A percentile compares a stretch with the other conserved stretches of the same genome.
Conservation (phyloP, 371 early-diverging fungal genomes). For the Mortierella sp. region DNA sequence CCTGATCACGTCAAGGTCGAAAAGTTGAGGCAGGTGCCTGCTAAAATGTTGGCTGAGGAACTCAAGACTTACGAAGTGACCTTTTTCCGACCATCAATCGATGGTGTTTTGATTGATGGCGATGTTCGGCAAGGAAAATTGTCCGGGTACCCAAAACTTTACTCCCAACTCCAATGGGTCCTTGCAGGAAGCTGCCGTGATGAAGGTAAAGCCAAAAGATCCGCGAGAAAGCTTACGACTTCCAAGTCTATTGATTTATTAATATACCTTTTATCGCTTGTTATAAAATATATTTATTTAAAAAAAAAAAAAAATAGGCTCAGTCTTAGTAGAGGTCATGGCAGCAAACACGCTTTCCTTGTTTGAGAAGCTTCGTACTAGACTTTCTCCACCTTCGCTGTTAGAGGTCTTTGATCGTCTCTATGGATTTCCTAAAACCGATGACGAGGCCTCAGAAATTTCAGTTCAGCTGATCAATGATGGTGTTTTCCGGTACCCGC, state of each 20-base stretch:
- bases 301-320: background rate
- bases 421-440: conserved; percentile 6
- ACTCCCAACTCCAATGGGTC: conserved; percentile 34
- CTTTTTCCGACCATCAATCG: conserved; percentile 48
- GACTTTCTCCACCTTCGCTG: conserved; percentile 6
- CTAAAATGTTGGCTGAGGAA: conserved; percentile 37
- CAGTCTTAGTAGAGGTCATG: background rate
- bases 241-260: too few species aligned
- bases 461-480: conserved; percentile 44
- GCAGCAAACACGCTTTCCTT: background rate
- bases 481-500: conserved; percentile 41
- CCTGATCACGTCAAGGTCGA: conserved; percentile 26
- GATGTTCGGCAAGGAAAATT: conserved; percentile 25
- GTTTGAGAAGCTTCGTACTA: background rate
- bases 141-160: conserved; percentile 32
- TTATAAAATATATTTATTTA: background rate
- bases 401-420: conserved; percentile 6
- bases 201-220: conserved; percentile 22
- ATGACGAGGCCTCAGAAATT: conserved; percentile 28
- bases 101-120: conserved; percentile 23
- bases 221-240: conserved; percentile 7
- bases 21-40: conserved; percentile 27
- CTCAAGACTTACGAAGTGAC: conserved; percentile 25
- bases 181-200: conserved; percentile 52
- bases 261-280: too few species aligned